Percentiles rank a stretch among this genome's conserved stretches.
These are phyloP conservation scores for Metschnikowia kunwiensis DNA, from an alignment of 805 yeast species.

Conservation along the genomic window DNA sequence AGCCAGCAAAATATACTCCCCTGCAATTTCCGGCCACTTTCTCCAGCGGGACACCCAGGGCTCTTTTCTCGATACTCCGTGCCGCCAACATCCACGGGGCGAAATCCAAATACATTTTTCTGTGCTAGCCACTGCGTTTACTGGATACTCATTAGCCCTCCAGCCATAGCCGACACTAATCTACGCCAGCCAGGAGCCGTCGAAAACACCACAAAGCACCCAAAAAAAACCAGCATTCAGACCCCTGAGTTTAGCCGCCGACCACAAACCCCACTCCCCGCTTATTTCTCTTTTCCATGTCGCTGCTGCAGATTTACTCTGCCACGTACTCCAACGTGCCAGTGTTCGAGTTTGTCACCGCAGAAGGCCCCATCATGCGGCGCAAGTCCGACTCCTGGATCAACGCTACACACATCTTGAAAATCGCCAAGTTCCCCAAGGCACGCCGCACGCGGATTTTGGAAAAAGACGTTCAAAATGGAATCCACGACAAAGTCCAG, in stretches of 20 bases:
- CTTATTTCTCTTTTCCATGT: background rate
- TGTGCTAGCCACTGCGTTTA: no score
- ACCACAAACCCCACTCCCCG: background rate
- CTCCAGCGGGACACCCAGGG: no score
- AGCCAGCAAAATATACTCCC: no score
- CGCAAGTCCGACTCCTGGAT: constrained; percentile 61
- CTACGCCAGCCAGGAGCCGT: no score
- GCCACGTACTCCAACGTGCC: constrained; percentile 78
- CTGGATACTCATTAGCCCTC: no score
- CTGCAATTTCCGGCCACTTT: no score
- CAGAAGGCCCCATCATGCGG: constrained; percentile 70
- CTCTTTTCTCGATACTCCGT: no score
- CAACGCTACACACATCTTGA: constrained; percentile 70
- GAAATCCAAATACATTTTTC: no score
- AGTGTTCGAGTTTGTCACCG: constrained; percentile 59
- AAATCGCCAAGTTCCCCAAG: constrained; percentile 65
- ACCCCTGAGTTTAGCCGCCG: background rate
- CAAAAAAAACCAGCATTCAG: no score
- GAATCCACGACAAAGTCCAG: constrained; percentile 67
- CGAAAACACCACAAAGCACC: no score
- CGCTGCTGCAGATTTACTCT: constrained; percentile 47
- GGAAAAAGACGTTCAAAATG: constrained; percentile 60
- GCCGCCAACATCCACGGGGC: no score
- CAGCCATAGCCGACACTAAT: background rate
- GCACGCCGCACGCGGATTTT: constrained; percentile 60